Conservation (phyloP, 331 rosid species). For the Ulmus americana region DNA sequence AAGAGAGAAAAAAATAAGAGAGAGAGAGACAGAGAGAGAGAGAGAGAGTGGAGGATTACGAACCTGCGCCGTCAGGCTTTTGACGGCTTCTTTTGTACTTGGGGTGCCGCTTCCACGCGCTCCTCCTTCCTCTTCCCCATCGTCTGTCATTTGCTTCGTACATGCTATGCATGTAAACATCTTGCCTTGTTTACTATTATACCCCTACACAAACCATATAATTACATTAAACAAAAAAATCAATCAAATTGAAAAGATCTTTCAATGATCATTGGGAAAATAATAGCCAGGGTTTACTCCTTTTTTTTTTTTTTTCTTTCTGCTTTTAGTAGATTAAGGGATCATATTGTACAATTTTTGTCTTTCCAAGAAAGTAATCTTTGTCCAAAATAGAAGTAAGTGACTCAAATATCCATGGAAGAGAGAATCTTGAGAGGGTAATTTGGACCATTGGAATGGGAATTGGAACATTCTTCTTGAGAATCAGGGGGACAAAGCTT, state of each 20-base stretch:
- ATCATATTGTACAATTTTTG: neutral
- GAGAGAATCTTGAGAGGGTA: constrained; percentile 4
- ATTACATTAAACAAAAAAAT: constrained; percentile 9
- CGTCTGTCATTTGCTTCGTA: constrained; percentile 54
- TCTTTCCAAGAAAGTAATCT: constrained; percentile 19
- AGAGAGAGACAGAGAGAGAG: constrained; percentile 21
- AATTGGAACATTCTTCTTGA: constrained; percentile 14
- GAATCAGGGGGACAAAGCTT: neutral
- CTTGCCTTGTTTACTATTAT: constrained; percentile 5
- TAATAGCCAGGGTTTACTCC: neutral
- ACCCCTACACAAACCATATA: constrained; percentile 32
- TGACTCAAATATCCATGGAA: neutral
- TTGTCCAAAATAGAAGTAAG: neutral
- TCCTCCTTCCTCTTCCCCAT: constrained; percentile 43
- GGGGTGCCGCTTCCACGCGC: constrained; percentile 82
- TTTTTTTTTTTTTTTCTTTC: neutral
- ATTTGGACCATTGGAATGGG: constrained; percentile 2
- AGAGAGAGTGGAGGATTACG: constrained; percentile 24
- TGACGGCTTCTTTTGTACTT: constrained; percentile 81
- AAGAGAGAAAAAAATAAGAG: constrained; percentile 6
- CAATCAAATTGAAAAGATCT: neutral
- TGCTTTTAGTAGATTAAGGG: neutral
- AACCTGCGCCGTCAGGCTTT: constrained; percentile 94
- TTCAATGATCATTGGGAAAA: neutral
- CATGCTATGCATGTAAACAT: constrained; percentile 92